Evolutionary conservation across 139 green algal species (phyloP).

Genomic region (Chlorella sp.): DNA sequence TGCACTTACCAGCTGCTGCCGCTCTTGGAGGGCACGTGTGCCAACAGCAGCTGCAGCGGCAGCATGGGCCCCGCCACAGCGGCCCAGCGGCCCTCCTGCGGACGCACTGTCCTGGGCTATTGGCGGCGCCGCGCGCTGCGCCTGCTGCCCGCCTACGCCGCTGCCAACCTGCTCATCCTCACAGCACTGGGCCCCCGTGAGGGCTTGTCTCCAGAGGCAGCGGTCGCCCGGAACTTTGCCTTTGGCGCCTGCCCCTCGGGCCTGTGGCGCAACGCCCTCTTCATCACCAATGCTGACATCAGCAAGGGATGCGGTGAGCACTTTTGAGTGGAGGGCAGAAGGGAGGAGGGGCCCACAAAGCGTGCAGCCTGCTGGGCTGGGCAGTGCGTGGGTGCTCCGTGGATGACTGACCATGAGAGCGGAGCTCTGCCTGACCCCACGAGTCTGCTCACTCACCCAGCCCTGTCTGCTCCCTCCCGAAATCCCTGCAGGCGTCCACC

Average conservation of each 20-base stretch:
- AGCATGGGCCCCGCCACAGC: background rate
- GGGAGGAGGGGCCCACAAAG: background rate
- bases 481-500: background rate
- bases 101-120: background rate
- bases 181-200: background rate
- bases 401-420: background rate
- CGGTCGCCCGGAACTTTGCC: background rate
- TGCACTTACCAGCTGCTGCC: background rate
- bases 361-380: background rate
- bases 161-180: background rate
- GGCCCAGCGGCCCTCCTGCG: background rate
- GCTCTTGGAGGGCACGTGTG: background rate
- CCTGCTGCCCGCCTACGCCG: background rate
- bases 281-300: background rate
- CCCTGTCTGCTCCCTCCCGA: background rate
- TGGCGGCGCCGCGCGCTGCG: background rate
- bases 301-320: background rate
- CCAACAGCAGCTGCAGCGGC: background rate
- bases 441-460: background rate
- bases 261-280: slow-evolving; percentile 1
- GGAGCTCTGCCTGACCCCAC: background rate
- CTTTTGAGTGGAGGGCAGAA: background rate
- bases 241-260: background rate
- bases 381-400: background rate
- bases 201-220: background rate